Evolutionary conservation across 495 filamentous ascomycete species (phyloP), one percentile per base, ranked within the genome.

Genomic region (Aspergillus taichungensis): DNA sequence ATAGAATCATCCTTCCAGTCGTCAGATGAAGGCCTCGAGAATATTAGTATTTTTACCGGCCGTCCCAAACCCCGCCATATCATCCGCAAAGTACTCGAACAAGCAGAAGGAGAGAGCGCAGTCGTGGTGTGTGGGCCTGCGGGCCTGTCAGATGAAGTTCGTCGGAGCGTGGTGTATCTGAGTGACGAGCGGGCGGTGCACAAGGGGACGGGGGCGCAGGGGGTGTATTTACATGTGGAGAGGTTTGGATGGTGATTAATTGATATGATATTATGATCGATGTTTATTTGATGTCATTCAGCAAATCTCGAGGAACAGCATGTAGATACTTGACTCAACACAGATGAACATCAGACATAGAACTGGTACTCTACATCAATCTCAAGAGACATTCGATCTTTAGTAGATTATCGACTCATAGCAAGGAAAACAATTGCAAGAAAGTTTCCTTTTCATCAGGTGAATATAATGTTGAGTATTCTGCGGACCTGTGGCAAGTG

Each of bases 121-220:
- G 84, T 95, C 0, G 83, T 87, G 0, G 87, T 87, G 1, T 94
- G 89, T 52, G 88, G 89, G 30, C 85, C 85, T 6, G 64, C 64
- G 18, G 80, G 80, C 0, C 53, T 95, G 43, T 77, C 80, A 4
- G 72, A 79, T 28, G 72, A 76, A 43, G 78, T 85, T 2, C 71
- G 87, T 33, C 78, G 76, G 28, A 79, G 70, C 40, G 83, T 87
- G 1, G 85, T 82, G 0, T 72, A 64, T 11, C 54, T 95, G 37
- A 85, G 84, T 49, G 85, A 95, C 63, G 90, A 95, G 62, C 67
- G 90, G 41, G 89, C 85, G 0, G 84, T 94, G 31, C 87, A 94
- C 52, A 95, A 95, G 56, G 89, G 89, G 7, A 92, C 85, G 0
- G 88, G 86, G 2, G 89, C 88, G 8, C 86, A 92, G 59, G 88